Evolutionary conservation across 2,329 filamentous ascomycete genomes (phyloP).

Genomic region (Stagonosporopsis chrysanthemi): DNA sequence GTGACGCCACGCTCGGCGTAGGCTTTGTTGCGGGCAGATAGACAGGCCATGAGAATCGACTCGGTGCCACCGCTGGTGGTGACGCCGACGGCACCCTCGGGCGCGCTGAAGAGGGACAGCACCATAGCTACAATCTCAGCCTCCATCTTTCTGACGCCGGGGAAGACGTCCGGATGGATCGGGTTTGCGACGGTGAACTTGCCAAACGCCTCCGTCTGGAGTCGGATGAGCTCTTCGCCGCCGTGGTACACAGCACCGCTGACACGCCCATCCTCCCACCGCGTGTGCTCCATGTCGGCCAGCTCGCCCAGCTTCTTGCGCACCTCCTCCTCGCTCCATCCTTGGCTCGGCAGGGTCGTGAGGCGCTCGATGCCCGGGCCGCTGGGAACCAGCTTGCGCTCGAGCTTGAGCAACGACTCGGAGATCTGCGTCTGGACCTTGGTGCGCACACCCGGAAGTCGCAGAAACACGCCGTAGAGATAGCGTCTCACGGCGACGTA

Average conservation of each 20-base stretch:
- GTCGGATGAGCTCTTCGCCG: slow-evolving; percentile 77
- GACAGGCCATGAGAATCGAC: slow-evolving; percentile 93
- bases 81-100: slow-evolving; percentile 82
- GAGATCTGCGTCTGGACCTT: slow-evolving; percentile 86
- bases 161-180: slow-evolving; percentile 97
- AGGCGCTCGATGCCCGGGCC: slow-evolving; percentile 76
- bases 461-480: slow-evolving; percentile 85
- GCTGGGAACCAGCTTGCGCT: slow-evolving; percentile 80
- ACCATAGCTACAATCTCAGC: slow-evolving; percentile 97
- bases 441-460: slow-evolving; percentile 82
- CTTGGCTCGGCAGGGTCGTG: slow-evolving; percentile 79
- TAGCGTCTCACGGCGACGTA: slow-evolving; percentile 76
- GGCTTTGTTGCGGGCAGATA: slow-evolving; percentile 89
- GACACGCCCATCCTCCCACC: slow-evolving; percentile 95
- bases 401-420: slow-evolving; percentile 79
- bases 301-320: slow-evolving; percentile 80
- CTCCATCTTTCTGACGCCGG: slow-evolving; percentile 98
- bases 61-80: slow-evolving; percentile 94
- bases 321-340: slow-evolving; percentile 81
- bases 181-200: slow-evolving; percentile 96
- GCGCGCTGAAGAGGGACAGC: slow-evolving; percentile 85
- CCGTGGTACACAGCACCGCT: slow-evolving; percentile 97
- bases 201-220: slow-evolving; percentile 92
- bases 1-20: slow-evolving; percentile 84
- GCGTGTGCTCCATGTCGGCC: slow-evolving; percentile 87